Evolutionary conservation across 805 yeast genomes (phyloP).

Genomic region (Wickerhamomyces rabaulensis): DNA sequence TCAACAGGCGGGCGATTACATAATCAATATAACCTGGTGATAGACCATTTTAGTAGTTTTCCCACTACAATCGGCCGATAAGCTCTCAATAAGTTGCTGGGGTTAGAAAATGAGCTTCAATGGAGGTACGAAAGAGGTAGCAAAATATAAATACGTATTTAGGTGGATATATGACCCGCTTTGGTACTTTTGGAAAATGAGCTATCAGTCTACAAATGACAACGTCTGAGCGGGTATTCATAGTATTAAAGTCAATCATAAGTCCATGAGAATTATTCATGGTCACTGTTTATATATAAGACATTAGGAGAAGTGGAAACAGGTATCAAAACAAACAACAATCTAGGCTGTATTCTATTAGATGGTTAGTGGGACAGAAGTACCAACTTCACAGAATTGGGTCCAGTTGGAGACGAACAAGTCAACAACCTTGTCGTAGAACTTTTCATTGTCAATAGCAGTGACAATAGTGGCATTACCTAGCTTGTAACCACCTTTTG

Average conservation of each 20-base stretch:
- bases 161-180: no score
- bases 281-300: neutral
- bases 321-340: neutral
- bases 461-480: constrained; percentile 35
- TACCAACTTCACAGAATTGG: constrained; percentile 28
- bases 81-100: no score
- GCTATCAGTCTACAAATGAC: no score
- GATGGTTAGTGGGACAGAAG: constrained; percentile 8
- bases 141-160: no score
- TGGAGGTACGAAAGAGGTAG: no score
- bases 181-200: no score
- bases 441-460: constrained; percentile 26
- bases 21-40: no score
- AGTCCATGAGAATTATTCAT: neutral
- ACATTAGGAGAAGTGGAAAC: neutral
- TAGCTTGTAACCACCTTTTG: constrained; percentile 26
- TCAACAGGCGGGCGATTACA: no score
- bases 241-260: neutral
- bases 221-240: neutral
- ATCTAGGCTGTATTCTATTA: neutral
- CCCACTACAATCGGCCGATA: no score
- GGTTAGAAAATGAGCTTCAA: no score
- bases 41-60: no score
- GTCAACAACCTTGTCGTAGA: constrained; percentile 29
- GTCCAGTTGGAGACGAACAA: constrained; percentile 33